Conservation (phyloP, 306 rosid species). For the Rubus idaeus region DNA sequence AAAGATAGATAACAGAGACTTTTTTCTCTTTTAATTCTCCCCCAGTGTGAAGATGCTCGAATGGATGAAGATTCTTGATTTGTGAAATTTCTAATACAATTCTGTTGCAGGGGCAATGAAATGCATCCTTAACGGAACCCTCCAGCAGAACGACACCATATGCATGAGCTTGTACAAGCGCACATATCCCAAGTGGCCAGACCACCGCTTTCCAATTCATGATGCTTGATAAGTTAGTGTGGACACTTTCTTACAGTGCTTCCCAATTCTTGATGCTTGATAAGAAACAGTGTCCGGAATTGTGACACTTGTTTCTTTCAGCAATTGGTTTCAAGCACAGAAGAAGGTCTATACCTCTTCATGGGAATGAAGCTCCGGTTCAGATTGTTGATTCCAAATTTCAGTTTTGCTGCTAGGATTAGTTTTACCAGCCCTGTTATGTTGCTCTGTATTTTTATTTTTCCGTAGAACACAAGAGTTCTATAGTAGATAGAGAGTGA, state of each 20-base stretch:
- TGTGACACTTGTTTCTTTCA: not conserved
- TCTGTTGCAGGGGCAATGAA: conserved; percentile 67
- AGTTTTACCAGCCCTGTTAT: not conserved
- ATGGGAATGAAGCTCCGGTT: conserved; percentile 94
- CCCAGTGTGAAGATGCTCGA: not conserved
- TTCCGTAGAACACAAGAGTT: not conserved
- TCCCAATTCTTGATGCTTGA: conserved; percentile 52
- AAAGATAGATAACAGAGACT: not conserved
- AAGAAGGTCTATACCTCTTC: conserved; percentile 37
- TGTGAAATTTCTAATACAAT: not conserved
- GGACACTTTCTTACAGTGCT: conserved; percentile 24
- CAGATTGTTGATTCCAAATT: conserved; percentile 42
- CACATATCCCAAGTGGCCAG: conserved; percentile 85
- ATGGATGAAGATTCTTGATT: not conserved
- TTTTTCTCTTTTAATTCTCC: not conserved
- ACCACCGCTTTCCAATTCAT: conserved; percentile 48
- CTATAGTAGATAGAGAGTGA: too few relatives aligned
- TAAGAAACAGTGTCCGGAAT: conserved; percentile 27
- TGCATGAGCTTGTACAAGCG: conserved; percentile 89
- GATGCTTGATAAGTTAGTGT: conserved; percentile 41
- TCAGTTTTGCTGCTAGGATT: conserved; percentile 23
- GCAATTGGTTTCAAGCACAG: conserved; percentile 22
- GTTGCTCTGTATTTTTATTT: not conserved
- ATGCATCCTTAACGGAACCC: conserved; percentile 75
- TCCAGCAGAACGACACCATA: conserved; percentile 80